A percentile compares a stretch with the other conserved stretches of the same genome.
Evolutionary conservation across 2,329 filamentous ascomycete genomes (phyloP).

Genomic region (Elsinoe fawcettii): DNA sequence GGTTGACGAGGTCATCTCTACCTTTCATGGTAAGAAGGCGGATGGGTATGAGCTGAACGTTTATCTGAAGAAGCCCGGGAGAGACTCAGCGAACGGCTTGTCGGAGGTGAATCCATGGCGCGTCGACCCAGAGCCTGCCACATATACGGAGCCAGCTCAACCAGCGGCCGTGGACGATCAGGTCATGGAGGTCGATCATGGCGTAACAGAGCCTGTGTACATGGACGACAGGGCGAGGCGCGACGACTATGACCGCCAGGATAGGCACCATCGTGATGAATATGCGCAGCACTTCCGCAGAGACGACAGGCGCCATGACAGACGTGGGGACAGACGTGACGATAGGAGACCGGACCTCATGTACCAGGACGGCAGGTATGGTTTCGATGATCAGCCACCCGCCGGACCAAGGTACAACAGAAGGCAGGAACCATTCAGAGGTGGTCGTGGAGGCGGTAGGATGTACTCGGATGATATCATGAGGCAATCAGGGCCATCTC

Average conservation of each 20-base stretch:
- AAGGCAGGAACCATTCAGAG: slow-evolving; percentile 20
- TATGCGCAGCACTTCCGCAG: slow-evolving; percentile 20
- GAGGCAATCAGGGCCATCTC: slow-evolving; percentile 18
- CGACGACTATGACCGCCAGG: slow-evolving; percentile 21
- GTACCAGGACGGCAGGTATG: slow-evolving; percentile 38
- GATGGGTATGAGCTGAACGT: slow-evolving; percentile 68
- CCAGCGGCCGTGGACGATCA: slow-evolving; percentile 24
- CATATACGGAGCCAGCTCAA: slow-evolving; percentile 21
- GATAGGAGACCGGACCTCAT: slow-evolving; percentile 24
- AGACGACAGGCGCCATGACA: slow-evolving; percentile 9
- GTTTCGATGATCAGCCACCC: slow-evolving; percentile 29
- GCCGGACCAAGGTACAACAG: slow-evolving; percentile 17
- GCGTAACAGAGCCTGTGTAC: slow-evolving; percentile 25
- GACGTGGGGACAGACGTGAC: neutral
- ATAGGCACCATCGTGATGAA: slow-evolving; percentile 21
- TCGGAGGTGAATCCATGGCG: neutral
- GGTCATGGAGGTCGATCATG: slow-evolving; percentile 39
- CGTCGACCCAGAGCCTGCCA: slow-evolving; percentile 3
- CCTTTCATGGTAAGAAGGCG: slow-evolving; percentile 75
- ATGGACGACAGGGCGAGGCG: slow-evolving; percentile 21
- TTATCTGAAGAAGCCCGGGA: slow-evolving; percentile 56
- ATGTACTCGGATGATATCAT: slow-evolving; percentile 26
- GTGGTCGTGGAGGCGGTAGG: slow-evolving; percentile 21
- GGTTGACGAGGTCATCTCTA: slow-evolving; percentile 65
- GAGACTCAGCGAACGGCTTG: neutral